A percentile compares a stretch with the other conserved stretches of the same genome.
Conservation (phyloP, 2,329 filamentous ascomycete species). For the Penicillium frequentans region DNA sequence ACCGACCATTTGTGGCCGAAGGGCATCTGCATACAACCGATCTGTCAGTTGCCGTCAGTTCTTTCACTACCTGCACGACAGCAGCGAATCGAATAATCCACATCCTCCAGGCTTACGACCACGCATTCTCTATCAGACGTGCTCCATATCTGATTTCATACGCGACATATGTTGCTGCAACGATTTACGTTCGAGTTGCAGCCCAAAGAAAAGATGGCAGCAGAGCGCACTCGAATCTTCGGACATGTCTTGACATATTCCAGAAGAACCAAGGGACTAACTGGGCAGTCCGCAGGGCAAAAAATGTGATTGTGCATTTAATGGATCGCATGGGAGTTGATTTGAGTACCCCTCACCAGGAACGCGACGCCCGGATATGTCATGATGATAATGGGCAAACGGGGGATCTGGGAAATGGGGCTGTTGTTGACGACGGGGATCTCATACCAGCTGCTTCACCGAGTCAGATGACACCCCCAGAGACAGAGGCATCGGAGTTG, state of each 20-base stretch:
- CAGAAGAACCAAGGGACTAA: conserved; percentile 53
- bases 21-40: conserved; percentile 44
- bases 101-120: conserved; percentile 48
- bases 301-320: conserved; percentile 47
- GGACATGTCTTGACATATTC: conserved; percentile 50
- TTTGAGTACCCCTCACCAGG: neutral
- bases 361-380: neutral
- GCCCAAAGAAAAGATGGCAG: conserved; percentile 45
- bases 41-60: conserved; percentile 44
- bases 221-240: conserved; percentile 42
- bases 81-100: conserved; percentile 49
- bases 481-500: conserved; percentile 32
- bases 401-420: too few species aligned
- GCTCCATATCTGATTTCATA: conserved; percentile 56
- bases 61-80: conserved; percentile 47
- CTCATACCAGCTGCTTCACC: neutral
- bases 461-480: conserved; percentile 10
- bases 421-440: neutral
- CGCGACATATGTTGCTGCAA: conserved; percentile 56
- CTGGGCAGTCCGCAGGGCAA: conserved; percentile 49
- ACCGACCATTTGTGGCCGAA: conserved; percentile 52
- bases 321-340: conserved; percentile 47
- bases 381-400: conserved; percentile 8
- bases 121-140: conserved; percentile 46
- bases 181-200: conserved; percentile 54